phyloP scores from a whole-genome alignment of 331 rosid genomes.

The Phaseolus coccineus region DNA sequence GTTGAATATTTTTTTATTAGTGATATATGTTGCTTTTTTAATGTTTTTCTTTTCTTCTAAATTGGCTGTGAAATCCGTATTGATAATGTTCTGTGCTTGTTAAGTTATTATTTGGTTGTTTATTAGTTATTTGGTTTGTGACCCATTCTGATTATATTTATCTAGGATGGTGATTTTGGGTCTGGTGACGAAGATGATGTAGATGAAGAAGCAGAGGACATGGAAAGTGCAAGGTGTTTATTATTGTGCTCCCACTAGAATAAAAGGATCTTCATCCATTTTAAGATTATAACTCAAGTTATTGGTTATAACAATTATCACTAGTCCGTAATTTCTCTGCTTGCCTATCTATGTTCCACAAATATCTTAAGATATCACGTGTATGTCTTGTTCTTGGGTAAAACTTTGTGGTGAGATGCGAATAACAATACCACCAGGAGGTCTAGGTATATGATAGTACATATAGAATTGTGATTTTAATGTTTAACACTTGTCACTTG shows the following conservation, averaged over 20 bases:
- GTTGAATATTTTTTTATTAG: not conserved
- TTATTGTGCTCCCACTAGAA: conserved; percentile 12
- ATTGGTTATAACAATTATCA: not conserved
- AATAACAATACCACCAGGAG: not conserved
- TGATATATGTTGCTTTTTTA: not conserved
- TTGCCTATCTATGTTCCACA: conserved; percentile 25
- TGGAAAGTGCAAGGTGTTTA: conserved; percentile 63
- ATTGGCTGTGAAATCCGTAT: conserved; percentile 7
- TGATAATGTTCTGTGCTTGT: conserved; percentile 1
- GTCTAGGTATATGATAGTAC: not conserved
- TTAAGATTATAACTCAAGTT: conserved; percentile 24
- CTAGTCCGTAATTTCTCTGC: conserved; percentile 9
- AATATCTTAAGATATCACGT: not conserved
- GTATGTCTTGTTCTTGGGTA: conserved; percentile 19
- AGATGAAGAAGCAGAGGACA: conserved; percentile 56
- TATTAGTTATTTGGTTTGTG: conserved; percentile 24
- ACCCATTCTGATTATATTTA: conserved; percentile 36
- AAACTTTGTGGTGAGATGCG: not conserved
- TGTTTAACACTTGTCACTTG: conserved; percentile 3
- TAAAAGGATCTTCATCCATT: conserved; percentile 1
- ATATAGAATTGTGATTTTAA: conserved; percentile 16
- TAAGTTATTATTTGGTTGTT: not conserved
- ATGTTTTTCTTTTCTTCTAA: not conserved
- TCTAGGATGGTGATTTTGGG: conserved; percentile 67
- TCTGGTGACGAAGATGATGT: conserved; percentile 58